Conservation (phyloP, 495 filamentous ascomycete genomes). For the Trichoderma reesei region DNA sequence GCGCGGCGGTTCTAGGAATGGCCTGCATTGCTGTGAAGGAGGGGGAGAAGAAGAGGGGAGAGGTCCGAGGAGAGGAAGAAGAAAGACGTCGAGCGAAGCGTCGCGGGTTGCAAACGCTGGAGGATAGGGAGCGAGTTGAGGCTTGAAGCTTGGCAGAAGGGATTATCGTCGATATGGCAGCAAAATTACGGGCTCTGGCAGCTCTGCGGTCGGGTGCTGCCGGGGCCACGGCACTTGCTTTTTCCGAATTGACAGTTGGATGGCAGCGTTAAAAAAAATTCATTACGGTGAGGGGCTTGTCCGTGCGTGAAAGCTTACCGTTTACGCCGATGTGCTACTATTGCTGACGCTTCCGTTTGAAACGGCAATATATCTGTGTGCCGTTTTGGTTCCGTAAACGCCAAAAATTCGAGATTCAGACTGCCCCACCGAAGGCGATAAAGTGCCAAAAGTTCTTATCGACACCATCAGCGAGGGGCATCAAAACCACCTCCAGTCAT, state of each 20-base stretch:
- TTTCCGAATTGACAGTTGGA: neutral
- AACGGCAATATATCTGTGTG: too few relatives aligned
- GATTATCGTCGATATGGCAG: slow-evolving; percentile 1
- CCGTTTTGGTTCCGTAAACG: too few relatives aligned
- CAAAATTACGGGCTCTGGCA: slow-evolving; percentile 5
- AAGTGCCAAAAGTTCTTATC: slow-evolving; percentile 6
- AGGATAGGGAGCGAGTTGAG: neutral
- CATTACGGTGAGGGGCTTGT: neutral
- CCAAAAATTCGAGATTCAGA: neutral
- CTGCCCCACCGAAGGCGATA: neutral
- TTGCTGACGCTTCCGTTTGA: too few relatives aligned
- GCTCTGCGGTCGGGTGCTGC: slow-evolving; percentile 8
- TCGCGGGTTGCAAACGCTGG: neutral
- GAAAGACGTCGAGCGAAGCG: neutral
- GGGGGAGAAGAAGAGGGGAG: slow-evolving; percentile 12
- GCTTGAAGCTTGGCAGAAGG: neutral
- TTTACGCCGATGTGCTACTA: too few relatives aligned
- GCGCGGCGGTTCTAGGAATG: slow-evolving; percentile 24
- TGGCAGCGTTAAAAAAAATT: neutral
- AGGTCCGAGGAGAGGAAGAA: neutral
- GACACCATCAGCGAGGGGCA: slow-evolving; percentile 8
- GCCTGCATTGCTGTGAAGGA: slow-evolving; percentile 31
- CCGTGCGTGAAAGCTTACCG: neutral
- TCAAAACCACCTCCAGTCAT: neutral
- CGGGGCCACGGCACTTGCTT: neutral